These are phyloP conservation scores for Kluyveromyces lactis DNA, from an alignment of 805 yeast genomes.

Conservation along the genomic window DNA sequence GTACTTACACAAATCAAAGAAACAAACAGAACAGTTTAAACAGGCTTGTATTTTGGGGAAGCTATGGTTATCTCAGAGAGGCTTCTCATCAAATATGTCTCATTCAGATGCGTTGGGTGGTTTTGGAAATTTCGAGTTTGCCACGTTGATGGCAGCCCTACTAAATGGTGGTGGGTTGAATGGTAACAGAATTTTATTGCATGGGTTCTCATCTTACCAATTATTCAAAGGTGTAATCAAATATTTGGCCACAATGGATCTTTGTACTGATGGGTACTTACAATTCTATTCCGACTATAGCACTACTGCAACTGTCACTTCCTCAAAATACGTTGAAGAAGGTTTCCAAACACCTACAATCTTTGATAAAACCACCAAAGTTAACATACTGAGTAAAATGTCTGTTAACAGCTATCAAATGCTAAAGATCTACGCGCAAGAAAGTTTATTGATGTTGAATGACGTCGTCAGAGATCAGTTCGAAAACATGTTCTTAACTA, in stretches of 20 bases:
- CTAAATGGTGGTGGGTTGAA: conserved; percentile 73
- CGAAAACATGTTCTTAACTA: conserved; percentile 62
- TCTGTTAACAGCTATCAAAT: conserved; percentile 54
- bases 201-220: conserved; percentile 90
- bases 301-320: conserved; percentile 16
- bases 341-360: conserved; percentile 71
- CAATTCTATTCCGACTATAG: conserved; percentile 46
- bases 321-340: conserved; percentile 35
- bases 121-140: conserved; percentile 89
- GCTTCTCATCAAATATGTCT: conserved; percentile 54
- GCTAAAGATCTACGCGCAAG: conserved; percentile 56
- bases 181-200: conserved; percentile 69
- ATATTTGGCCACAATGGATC: conserved; percentile 74
- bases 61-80: conserved; percentile 86
- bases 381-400: conserved; percentile 79
- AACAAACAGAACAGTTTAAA: conserved; percentile 68
- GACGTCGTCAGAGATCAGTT: conserved; percentile 83
- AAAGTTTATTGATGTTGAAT: conserved; percentile 59
- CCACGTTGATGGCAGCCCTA: conserved; percentile 69
- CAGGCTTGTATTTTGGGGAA: conserved; percentile 85
- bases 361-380: conserved; percentile 65
- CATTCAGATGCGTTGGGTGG: conserved; percentile 53
- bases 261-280: conserved; percentile 52
- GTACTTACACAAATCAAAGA: conserved; percentile 66
- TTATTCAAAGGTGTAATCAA: conserved; percentile 81